Percentiles rank a stretch among this genome's conserved stretches.
Evolutionary conservation across 2,329 filamentous ascomycete genomes (phyloP).

Genomic region (Cladorrhinum sp.): DNA sequence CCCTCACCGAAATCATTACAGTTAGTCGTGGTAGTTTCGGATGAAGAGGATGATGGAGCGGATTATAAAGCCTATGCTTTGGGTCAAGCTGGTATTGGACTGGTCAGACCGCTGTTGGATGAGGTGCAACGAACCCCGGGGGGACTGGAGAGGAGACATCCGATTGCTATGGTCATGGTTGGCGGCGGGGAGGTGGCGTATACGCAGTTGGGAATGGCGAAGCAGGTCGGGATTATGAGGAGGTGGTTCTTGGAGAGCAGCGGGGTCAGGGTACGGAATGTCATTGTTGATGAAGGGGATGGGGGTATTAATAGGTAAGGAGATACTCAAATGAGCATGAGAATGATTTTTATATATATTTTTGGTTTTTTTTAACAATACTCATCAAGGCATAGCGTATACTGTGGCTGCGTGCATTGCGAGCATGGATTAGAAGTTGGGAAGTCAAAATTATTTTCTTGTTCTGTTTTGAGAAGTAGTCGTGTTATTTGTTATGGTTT

Average conservation of each 20-base stretch:
- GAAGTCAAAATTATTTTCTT: no score
- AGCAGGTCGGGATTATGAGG: constrained; percentile 70
- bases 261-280: constrained; percentile 73
- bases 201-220: constrained; percentile 59
- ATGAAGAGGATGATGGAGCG: constrained; percentile 43
- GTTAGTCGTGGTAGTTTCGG: constrained; percentile 74
- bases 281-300: constrained; percentile 57
- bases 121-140: constrained; percentile 67
- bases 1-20: constrained; percentile 63
- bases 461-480: no score
- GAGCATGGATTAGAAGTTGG: no score
- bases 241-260: constrained; percentile 79
- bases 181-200: constrained; percentile 67
- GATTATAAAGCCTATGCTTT: constrained; percentile 30
- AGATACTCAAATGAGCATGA: neutral
- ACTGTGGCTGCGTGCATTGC: no score
- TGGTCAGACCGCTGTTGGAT: constrained; percentile 68
- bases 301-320: constrained; percentile 12
- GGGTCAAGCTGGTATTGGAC: constrained; percentile 30
- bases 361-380: neutral
- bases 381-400: no score
- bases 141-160: constrained; percentile 66
- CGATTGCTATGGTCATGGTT: constrained; percentile 81
- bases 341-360: neutral
- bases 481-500: no score